These are phyloP conservation scores for Fusarium anguioides DNA, from an alignment of 2,329 filamentous ascomycete genomes.

Conservation along the genomic window DNA sequence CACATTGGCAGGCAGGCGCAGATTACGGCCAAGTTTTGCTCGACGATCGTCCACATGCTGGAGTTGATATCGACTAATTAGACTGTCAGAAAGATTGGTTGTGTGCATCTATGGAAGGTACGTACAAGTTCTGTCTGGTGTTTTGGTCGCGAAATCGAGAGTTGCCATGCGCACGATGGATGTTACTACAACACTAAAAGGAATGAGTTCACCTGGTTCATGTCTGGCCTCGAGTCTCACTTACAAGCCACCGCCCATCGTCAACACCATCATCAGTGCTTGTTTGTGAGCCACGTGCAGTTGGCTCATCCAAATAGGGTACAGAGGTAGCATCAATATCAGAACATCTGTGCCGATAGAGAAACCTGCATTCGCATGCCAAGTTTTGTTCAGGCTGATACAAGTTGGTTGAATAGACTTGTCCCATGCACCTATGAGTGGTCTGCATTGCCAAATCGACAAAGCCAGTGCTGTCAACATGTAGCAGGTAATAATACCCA, in stretches of 20 bases:
- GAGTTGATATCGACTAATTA: conserved; percentile 50
- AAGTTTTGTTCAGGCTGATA: conserved; percentile 59
- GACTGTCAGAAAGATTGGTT: neutral
- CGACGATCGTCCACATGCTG: conserved; percentile 55
- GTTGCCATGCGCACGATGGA: conserved; percentile 57
- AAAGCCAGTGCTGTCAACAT: conserved; percentile 57
- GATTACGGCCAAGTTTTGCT: conserved; percentile 54
- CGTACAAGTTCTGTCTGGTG: conserved; percentile 52
- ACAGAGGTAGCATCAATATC: conserved; percentile 59
- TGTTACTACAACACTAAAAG: conserved; percentile 52
- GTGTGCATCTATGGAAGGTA: neutral
- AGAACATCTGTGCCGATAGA: conserved; percentile 60
- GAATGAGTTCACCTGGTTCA: neutral
- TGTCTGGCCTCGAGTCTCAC: conserved; percentile 31
- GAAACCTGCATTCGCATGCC: conserved; percentile 61
- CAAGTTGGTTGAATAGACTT: conserved; percentile 55
- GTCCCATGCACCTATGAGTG: conserved; percentile 60
- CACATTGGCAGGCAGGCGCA: conserved; percentile 56
- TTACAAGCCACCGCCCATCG: conserved; percentile 57
- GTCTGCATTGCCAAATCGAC: conserved; percentile 63
- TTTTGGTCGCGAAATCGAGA: conserved; percentile 53
- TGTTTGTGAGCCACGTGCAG: conserved; percentile 55
- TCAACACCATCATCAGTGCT: conserved; percentile 56
- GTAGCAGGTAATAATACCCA: conserved; percentile 58
- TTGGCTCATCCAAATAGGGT: conserved; percentile 59